Evolutionary conservation across 2,329 filamentous ascomycete genomes (phyloP).

Genomic region (Cladosporium phlei): DNA sequence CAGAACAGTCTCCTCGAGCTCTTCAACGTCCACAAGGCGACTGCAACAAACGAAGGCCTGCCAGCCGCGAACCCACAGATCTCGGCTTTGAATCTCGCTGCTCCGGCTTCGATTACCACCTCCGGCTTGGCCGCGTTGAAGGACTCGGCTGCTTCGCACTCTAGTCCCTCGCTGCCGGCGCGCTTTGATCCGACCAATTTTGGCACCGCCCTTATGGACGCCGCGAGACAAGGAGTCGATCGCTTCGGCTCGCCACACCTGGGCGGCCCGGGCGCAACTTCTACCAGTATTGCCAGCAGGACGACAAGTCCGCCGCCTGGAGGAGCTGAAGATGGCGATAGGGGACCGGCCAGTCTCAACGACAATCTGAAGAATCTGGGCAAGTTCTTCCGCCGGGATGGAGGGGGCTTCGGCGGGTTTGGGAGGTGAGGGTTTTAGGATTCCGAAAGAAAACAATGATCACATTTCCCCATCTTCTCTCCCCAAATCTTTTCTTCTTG

Average conservation of each 20-base stretch:
- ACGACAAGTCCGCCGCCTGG: constrained; percentile 28
- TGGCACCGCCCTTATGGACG: constrained; percentile 82
- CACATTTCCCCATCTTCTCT: no score
- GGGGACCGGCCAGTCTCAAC: constrained; percentile 66
- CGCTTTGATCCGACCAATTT: constrained; percentile 75
- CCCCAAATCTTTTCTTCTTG: neutral
- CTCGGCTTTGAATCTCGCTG: constrained; percentile 56
- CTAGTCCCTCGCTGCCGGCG: constrained; percentile 37
- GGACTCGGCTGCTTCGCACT: constrained; percentile 24
- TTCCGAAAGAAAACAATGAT: no score
- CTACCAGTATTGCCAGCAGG: constrained; percentile 30
- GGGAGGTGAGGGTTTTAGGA: constrained; percentile 15
- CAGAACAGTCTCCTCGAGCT: constrained; percentile 79
- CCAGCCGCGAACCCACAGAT: constrained; percentile 63
- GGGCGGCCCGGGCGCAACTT: constrained; percentile 26
- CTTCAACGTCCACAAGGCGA: constrained; percentile 78
- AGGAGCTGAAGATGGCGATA: constrained; percentile 26
- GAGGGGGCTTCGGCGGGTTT: constrained; percentile 55
- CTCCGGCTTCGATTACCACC: constrained; percentile 32
- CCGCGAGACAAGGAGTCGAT: constrained; percentile 77
- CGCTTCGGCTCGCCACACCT: constrained; percentile 62
- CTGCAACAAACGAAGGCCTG: constrained; percentile 62
- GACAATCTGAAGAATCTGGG: constrained; percentile 94
- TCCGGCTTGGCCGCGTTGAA: constrained; percentile 37
- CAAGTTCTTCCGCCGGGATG: constrained; percentile 90